Evolutionary conservation across 2,329 filamentous ascomycete genomes (phyloP), one percentile per base, ranked within the genome.

Genomic region (Zymoseptoria crescenta): DNA sequence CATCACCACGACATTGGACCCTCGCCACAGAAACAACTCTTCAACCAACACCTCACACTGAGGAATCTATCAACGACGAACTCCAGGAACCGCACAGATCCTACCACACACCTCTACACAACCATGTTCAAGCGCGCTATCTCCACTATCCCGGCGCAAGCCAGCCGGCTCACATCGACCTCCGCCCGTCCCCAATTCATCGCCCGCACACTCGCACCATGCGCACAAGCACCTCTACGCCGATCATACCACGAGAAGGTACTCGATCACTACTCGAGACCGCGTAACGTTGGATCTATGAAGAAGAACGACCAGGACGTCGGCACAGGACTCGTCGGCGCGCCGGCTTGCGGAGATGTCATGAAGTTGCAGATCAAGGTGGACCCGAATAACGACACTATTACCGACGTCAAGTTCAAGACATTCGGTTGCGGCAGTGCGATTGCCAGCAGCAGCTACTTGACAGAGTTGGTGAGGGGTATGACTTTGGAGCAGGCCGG

Each of bases 351-450:
- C 72, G 91, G 91, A 75, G 91, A 96, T 74, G 91, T 96, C 62
- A 95, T 96, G 88, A 94, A 94, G 76, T 82, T 96, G 35, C 89
- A 95, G 79, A 96, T 96, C 76, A 87, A 90, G 60, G 92, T 96
- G 69, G 91, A 96, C 77, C 89, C 89, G 65, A 82, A 87, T 68
- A 90, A 86, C 70, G 89, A 94, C 74, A 93, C 86, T 68, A 96
- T 96, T 73, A 87, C 86, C 69, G 93, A 96, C 69, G 92, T 96
- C 74, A 94, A 95, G 78, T 96, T 96, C 84, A 96, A 96, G 86
- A 96, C 92, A 0, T 96, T 96, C 73, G 92, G 92, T 55, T 96
- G 92, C 74, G 92, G 92, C 57, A 91, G 87, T 29, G 94, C 94
- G 65, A 99, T 99, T 76, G 94, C 94, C 50, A 93, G 88, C 64